These are phyloP conservation scores for Rhizopogon roseolus DNA, from an alignment of 768 basidiomycete species.

Conservation along the genomic window DNA sequence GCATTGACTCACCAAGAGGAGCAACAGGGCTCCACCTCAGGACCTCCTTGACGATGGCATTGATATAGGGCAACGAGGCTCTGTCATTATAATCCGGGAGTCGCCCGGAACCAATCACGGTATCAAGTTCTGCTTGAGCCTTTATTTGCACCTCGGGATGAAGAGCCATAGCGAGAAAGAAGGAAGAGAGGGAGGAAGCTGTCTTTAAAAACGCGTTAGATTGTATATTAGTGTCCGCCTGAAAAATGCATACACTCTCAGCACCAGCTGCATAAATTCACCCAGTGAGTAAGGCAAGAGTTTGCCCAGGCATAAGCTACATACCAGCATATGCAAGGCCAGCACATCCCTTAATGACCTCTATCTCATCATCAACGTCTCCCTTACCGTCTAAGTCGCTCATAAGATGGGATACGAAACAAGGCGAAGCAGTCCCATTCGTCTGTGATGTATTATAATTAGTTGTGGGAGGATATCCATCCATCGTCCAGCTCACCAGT, in stretches of 20 bases:
- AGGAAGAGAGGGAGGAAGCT: conserved; percentile 24
- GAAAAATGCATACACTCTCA: conserved; percentile 26
- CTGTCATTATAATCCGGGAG: conserved; percentile 28
- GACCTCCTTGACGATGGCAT: conserved; percentile 26
- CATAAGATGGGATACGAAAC: conserved; percentile 26
- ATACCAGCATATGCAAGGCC: conserved; percentile 45
- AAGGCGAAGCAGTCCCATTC: conserved; percentile 23
- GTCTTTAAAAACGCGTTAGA: conserved; percentile 13
- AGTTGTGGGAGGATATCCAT: not conserved
- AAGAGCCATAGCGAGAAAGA: conserved; percentile 26
- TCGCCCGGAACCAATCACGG: conserved; percentile 20
- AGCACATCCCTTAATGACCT: conserved; percentile 36
- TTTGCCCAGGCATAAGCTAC: conserved; percentile 1
- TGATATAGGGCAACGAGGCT: conserved; percentile 18
- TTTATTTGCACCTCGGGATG: conserved; percentile 23
- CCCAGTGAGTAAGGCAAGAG: not conserved
- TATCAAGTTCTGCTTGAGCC: conserved; percentile 24
- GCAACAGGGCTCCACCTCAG: conserved; percentile 29
- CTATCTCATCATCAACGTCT: conserved; percentile 19
- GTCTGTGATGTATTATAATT: conserved; percentile 5
- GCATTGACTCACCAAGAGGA: conserved; percentile 23
- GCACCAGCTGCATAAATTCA: conserved; percentile 30
- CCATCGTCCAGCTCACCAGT: conserved; percentile 29
- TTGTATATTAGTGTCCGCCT: not conserved
- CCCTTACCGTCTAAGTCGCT: conserved; percentile 10